Percentiles rank a stretch among this genome's conserved stretches.
phyloP scores from a whole-genome alignment of 495 filamentous ascomycete species.

The Lichenothelia convexa region DNA sequence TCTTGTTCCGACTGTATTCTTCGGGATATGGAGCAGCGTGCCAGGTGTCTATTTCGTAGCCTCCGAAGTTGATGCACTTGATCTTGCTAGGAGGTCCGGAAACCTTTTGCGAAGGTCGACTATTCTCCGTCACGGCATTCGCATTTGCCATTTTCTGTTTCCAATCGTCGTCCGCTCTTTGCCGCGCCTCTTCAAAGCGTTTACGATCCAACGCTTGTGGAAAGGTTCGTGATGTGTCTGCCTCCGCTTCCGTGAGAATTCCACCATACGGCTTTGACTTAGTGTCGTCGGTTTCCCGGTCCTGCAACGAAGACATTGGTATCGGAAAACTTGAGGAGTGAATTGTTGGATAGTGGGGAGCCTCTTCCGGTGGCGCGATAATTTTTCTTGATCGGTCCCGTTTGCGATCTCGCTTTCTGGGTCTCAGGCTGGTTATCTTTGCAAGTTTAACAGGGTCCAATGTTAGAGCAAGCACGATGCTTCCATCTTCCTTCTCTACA shows the following conservation, averaged over 20 bases:
- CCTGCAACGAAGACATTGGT: constrained; percentile 68
- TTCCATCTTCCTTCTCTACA: constrained; percentile 19
- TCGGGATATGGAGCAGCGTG: constrained; percentile 98
- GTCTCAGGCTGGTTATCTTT: constrained; percentile 34
- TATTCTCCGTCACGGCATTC: constrained; percentile 25
- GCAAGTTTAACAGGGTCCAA: constrained; percentile 39
- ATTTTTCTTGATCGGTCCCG: constrained; percentile 21
- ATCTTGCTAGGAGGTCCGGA: constrained; percentile 85
- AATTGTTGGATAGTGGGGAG: constrained; percentile 33
- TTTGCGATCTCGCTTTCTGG: constrained; percentile 26
- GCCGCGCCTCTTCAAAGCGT: constrained; percentile 70
- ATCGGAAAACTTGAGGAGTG: constrained; percentile 33
- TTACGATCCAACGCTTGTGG: constrained; percentile 62
- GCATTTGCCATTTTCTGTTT: constrained; percentile 36
- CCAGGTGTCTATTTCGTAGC: constrained; percentile 96
- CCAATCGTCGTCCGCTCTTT: constrained; percentile 84
- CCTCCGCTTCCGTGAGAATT: constrained; percentile 73
- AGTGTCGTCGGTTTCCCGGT: constrained; percentile 70
- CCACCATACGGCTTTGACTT: constrained; percentile 94
- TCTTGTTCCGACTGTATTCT: constrained; percentile 87
- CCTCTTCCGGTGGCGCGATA: constrained; percentile 14
- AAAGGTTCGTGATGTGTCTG: constrained; percentile 75
- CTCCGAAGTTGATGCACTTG: constrained; percentile 95
- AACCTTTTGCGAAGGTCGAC: constrained; percentile 42
- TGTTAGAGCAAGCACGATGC: constrained; percentile 39